Evolutionary conservation across 257 asterid species (phyloP).

Genomic region (Vinca minor): DNA sequence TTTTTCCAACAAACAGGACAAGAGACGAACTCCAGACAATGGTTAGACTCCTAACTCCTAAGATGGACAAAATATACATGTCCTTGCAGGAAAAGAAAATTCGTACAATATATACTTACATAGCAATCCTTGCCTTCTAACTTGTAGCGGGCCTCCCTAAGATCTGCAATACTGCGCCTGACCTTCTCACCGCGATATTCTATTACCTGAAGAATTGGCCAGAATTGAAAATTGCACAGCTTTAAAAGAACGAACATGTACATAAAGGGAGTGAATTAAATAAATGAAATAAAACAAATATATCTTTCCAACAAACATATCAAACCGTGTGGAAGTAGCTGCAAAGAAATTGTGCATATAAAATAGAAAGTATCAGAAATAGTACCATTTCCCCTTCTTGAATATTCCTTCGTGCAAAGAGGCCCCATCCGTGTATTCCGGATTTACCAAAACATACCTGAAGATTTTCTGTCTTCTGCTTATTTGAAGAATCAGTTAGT

Average conservation of each 20-base stretch:
- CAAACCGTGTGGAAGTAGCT: background rate
- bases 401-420: slow-evolving; percentile 75
- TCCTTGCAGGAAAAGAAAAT: slow-evolving; percentile 4
- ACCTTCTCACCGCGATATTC: slow-evolving; percentile 93
- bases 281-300: slow-evolving; percentile 5
- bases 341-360: background rate
- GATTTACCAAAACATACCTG: slow-evolving; percentile 94
- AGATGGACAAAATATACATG: background rate
- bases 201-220: slow-evolving; percentile 49
- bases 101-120: slow-evolving; percentile 45
- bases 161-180: slow-evolving; percentile 79
- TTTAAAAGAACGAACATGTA: slow-evolving; percentile 6
- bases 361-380: background rate
- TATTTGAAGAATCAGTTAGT: slow-evolving; percentile 16
- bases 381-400: slow-evolving; percentile 94
- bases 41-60: too few relatives aligned
- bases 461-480: slow-evolving; percentile 65
- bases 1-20: background rate
- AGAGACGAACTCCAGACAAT: background rate
- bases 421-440: slow-evolving; percentile 99
- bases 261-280: background rate
- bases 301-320: background rate
- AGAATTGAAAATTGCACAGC: slow-evolving; percentile 1
- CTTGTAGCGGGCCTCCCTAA: slow-evolving; percentile 70
- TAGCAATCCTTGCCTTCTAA: slow-evolving; percentile 91